Percentiles rank a stretch among this genome's conserved stretches.
Evolutionary conservation across 1,284 basidiomycete genomes (phyloP).

Genomic region (Leccinum subrobustum): DNA sequence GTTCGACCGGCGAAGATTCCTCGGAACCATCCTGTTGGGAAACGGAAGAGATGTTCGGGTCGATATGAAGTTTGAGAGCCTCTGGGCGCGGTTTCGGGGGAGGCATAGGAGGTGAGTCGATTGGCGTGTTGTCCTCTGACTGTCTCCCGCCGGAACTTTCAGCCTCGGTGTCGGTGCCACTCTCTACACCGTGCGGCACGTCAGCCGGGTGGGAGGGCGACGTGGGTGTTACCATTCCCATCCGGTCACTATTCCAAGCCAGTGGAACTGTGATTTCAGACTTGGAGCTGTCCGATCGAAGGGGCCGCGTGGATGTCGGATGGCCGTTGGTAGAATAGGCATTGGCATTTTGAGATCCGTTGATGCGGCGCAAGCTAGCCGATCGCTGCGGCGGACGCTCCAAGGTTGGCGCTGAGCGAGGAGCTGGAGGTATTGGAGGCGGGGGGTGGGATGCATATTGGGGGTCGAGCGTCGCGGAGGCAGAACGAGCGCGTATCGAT

Average conservation of each 20-base stretch:
- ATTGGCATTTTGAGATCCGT: constrained; percentile 3
- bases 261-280: constrained; percentile 22
- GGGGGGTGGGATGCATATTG: constrained; percentile 12
- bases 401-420: constrained; percentile 22
- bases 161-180: constrained; percentile 67
- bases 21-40: constrained; percentile 40
- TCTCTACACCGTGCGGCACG: constrained; percentile 69
- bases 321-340: constrained; percentile 8
- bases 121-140: constrained; percentile 32
- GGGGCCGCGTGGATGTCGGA: constrained; percentile 10
- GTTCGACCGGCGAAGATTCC: constrained; percentile 55
- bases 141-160: constrained; percentile 45
- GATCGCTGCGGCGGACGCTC: constrained; percentile 30
- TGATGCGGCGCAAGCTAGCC: constrained; percentile 22
- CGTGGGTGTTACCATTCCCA: constrained; percentile 42
- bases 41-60: constrained; percentile 24
- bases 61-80: constrained; percentile 22
- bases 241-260: constrained; percentile 21
- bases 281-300: constrained; percentile 21
- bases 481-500: constrained; percentile 19
- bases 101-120: constrained; percentile 42
- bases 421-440: constrained; percentile 17
- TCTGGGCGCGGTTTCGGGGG: constrained; percentile 46
- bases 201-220: constrained; percentile 63
- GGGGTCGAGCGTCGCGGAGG: constrained; percentile 21